A percentile compares a stretch with the other conserved stretches of the same genome.
These are phyloP conservation scores for Marchantia paleacea DNA, from an alignment of 225 moss, liverwort and hornwort species.

Conservation along the genomic window DNA sequence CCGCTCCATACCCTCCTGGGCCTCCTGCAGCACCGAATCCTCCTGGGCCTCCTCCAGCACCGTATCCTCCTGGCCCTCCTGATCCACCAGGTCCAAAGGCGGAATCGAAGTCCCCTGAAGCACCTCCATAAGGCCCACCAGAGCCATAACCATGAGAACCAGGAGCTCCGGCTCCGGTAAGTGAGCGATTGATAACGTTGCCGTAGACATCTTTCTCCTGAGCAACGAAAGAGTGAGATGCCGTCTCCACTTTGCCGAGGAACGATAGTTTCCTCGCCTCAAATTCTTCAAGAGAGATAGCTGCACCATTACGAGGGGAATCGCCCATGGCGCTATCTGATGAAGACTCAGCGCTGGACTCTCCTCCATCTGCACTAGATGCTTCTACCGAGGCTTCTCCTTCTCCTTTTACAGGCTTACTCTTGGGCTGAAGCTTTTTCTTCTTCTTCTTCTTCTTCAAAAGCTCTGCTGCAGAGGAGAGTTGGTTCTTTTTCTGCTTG, in stretches of 20 bases:
- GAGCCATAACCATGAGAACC: conserved; percentile 24
- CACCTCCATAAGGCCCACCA: conserved; percentile 21
- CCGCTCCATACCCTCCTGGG: background rate
- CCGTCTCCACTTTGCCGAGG: conserved; percentile 23
- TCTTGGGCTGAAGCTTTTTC: conserved; percentile 9
- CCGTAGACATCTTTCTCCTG: conserved; percentile 32
- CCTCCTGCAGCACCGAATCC: background rate
- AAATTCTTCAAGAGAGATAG: conserved; percentile 17
- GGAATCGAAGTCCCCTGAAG: background rate
- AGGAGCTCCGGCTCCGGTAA: background rate
- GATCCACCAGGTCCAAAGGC: background rate
- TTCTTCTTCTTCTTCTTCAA: conserved; percentile 24
- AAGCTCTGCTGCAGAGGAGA: background rate
- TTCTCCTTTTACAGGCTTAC: background rate
- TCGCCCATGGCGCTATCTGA: conserved; percentile 15
- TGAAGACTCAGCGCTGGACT: conserved; percentile 15
- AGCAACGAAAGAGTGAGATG: conserved; percentile 28
- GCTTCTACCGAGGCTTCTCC: conserved; percentile 16
- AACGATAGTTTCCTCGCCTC: conserved; percentile 31
- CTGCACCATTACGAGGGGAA: background rate
- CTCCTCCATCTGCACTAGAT: conserved; percentile 18
- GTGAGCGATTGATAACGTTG: conserved; percentile 14
- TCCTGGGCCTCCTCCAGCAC: background rate
- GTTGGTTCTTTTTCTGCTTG: conserved; percentile 29
- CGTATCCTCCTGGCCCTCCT: background rate